Percentiles rank a stretch among this genome's conserved stretches.
Evolutionary conservation across 768 basidiomycete species (phyloP).

Genomic region (Tricholomella constricta): DNA sequence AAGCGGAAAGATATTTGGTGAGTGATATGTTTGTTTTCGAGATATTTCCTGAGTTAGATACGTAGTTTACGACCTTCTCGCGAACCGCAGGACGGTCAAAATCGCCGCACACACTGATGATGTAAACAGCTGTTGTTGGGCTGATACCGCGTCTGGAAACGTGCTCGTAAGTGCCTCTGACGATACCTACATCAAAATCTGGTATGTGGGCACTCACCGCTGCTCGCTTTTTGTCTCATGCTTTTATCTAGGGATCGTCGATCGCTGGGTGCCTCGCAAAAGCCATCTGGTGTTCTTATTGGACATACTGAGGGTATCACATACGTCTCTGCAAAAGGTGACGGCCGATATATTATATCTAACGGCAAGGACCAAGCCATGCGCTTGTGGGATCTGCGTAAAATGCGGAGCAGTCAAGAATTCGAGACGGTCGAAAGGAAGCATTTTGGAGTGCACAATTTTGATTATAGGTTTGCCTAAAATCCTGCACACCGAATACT

Average conservation of each 20-base stretch:
- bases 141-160: slow-evolving; percentile 90
- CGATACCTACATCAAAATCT: slow-evolving; percentile 93
- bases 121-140: slow-evolving; percentile 96
- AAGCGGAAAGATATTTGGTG: slow-evolving; percentile 77
- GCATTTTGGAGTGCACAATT: slow-evolving; percentile 59
- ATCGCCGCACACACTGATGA: slow-evolving; percentile 89
- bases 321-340: slow-evolving; percentile 93
- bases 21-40: slow-evolving; percentile 4
- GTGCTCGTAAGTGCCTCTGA: slow-evolving; percentile 95
- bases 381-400: slow-evolving; percentile 91
- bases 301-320: slow-evolving; percentile 97
- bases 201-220: slow-evolving; percentile 61
- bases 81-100: slow-evolving; percentile 75
- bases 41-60: slow-evolving; percentile 2
- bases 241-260: slow-evolving; percentile 50
- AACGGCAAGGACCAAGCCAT: slow-evolving; percentile 96
- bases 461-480: slow-evolving; percentile 78
- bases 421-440: slow-evolving; percentile 54
- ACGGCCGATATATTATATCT: slow-evolving; percentile 92
- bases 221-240: slow-evolving; percentile 39
- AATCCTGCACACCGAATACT: not conserved
- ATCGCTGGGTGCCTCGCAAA: slow-evolving; percentile 54
- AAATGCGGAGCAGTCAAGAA: slow-evolving; percentile 79
- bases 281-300: slow-evolving; percentile 90
- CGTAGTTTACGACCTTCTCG: slow-evolving; percentile 88